phyloP scores from a whole-genome alignment of 495 filamentous ascomycete genomes.

The Entonaema liquescens region DNA sequence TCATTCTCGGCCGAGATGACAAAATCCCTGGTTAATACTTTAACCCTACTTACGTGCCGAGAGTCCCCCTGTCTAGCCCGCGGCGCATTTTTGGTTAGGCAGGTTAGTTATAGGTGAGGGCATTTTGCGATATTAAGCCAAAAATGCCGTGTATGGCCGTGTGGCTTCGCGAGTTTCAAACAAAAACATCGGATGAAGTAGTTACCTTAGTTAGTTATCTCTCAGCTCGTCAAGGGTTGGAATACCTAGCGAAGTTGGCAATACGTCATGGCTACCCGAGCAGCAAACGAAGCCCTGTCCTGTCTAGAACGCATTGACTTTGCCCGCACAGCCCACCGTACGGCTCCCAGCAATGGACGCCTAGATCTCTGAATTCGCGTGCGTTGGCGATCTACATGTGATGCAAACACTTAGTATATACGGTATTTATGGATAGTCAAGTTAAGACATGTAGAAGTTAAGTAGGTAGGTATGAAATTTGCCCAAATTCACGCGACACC shows the following conservation, averaged over 20 bases:
- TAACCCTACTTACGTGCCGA: not conserved
- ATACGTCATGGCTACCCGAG: constrained; percentile 33
- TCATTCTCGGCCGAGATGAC: constrained; percentile 15
- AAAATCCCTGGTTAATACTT: not conserved
- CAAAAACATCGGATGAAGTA: constrained; percentile 27
- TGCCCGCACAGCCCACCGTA: constrained; percentile 19
- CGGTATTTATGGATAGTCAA: not conserved
- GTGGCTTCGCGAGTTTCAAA: constrained; percentile 41
- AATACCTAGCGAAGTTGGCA: not conserved
- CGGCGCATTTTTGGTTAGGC: not conserved
- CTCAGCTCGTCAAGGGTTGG: constrained; percentile 37
- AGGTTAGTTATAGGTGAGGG: not conserved
- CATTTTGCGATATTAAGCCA: not conserved
- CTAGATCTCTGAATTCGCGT: constrained; percentile 26
- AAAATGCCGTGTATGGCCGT: not conserved
- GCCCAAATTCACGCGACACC: constrained; percentile 32
- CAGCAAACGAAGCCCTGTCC: not conserved
- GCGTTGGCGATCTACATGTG: constrained; percentile 31
- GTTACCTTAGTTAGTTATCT: not conserved
- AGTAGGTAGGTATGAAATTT: constrained; percentile 14
- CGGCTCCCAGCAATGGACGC: constrained; percentile 3
- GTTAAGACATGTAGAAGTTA: no score
- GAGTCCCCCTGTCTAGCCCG: not conserved
- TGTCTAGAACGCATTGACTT: constrained; percentile 17
- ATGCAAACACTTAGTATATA: constrained; percentile 5